Evolutionary conservation across 192 early-diverging fungal genomes (phyloP), one percentile per base, ranked within the genome.

Genomic region (Backusella tuberculispora): DNA sequence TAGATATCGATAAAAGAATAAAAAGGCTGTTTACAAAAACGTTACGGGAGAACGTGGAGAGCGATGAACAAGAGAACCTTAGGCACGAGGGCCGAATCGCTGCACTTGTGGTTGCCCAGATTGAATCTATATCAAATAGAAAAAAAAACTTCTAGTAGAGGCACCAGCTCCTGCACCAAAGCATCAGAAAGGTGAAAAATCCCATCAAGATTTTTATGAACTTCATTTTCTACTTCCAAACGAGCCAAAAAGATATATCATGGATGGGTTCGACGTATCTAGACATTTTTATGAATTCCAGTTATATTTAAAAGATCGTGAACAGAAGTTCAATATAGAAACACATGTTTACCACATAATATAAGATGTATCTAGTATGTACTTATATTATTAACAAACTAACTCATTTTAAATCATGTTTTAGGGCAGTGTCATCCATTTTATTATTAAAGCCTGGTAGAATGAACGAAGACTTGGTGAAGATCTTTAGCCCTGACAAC

Each of bases 391-490:
- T n/a, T n/a, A n/a, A n/a, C n/a, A 50, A 50, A 50, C 5, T 50
- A 19, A 50, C 17, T 50, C 6, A 50, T 50, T 50, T 50, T 50
- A 7, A 50, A 50, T 50, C 47, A 50, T 50, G 19, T 7, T 50
- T 50, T 21, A 50, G 47, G 47, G 47, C 47, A 7, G n/a, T 50
- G n/a, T 50, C n/a, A 50, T 50, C 47, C 47, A 50, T 50, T 50
- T 1, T 21, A 50, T 50, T 50, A 19, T 7, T 50, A 50, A 50
- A 50, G 47, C 47, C 47, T 19, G 47, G 47, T 7, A 50, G 47
- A 50, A 50, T 50, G 47, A 19, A 50, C 47, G 6, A 7, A n/a
- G 47, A 50, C 8, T 50, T 50, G 8, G 47, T 50, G 8, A 50
- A 50, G 1, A 7, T 50, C 17, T 50, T 50, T 50, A n/a, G 47